A percentile compares a stretch with the other conserved stretches of the same genome.
phyloP scores from a whole-genome alignment of 345 rosid genomes.

The Conringia planisiliqua region DNA sequence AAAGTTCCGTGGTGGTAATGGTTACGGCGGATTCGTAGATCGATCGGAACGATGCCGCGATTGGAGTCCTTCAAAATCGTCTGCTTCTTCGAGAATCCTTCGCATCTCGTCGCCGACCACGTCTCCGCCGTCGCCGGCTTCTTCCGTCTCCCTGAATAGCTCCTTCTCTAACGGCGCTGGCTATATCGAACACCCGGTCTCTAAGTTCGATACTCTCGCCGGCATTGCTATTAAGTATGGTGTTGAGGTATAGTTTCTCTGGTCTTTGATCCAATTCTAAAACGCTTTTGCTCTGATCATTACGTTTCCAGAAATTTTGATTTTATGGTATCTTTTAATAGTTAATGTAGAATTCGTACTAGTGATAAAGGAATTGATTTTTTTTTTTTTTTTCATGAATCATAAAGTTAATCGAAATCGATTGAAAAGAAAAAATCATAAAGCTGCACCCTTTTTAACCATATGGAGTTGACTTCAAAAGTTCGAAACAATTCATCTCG shows the following conservation, averaged over 20 bases:
- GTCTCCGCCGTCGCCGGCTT: conserved; percentile 21
- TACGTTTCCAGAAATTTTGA: background rate
- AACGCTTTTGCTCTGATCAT: background rate
- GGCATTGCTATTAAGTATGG: conserved; percentile 95
- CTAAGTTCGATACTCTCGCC: conserved; percentile 83
- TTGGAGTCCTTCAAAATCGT: conserved; percentile 21
- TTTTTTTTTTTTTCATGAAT: background rate
- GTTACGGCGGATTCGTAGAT: conserved; percentile 15
- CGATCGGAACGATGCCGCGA: conserved; percentile 23
- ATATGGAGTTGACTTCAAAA: conserved; percentile 1
- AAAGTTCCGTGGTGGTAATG: conserved; percentile 27
- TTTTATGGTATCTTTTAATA: background rate
- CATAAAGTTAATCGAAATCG: background rate
- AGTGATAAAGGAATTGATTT: background rate
- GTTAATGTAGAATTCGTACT: background rate
- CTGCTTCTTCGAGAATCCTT: conserved; percentile 5
- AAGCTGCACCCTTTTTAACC: background rate
- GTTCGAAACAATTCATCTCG: background rate
- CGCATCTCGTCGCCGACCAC: conserved; percentile 28
- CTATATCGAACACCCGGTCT: conserved; percentile 63
- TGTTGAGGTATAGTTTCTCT: conserved; percentile 57
- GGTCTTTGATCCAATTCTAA: background rate
- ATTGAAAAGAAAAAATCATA: background rate
- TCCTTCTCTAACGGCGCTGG: conserved; percentile 30
- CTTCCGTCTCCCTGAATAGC: conserved; percentile 23